Evolutionary conservation across 1,284 basidiomycete genomes (phyloP), one percentile per base, ranked within the genome.

Genomic region (Moesziomyces sp.): DNA sequence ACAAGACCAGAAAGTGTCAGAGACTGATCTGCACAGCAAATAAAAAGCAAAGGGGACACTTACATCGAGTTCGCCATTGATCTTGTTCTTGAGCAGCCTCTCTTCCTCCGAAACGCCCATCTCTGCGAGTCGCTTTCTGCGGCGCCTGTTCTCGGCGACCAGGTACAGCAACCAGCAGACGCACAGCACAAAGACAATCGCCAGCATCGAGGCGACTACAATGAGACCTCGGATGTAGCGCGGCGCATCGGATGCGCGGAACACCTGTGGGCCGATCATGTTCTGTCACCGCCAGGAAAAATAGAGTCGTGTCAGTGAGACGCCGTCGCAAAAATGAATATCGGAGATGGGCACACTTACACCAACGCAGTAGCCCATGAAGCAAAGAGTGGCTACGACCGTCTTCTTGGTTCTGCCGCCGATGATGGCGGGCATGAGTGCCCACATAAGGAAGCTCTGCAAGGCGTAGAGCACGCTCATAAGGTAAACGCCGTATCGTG

Each of bases 341-440:
- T 19, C 10, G 33, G n/a, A 23, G 13, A 21, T 18, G 19, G 13
- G 21, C 1, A 26, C 38, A 56, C 56, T 67, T 55, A 60, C 70
- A 48, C 76, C 81, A 45, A 64, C 62, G 42, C 82, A 82, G 66
- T 84, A 84, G 18, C 75, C 77, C 60, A 81, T 75, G 62, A 84
- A 84, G 40, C 58, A 68, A 35, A 77, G 52, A 6, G 72, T 63
- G 9, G 74, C 71, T 13, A 81, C 73, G 11, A 82, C 74, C 28
- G 76, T 79, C 60, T 80, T 78, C 56, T 83, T 82, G 24, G 83
- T 84, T 45, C 80, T 69, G 8, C 83, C 83, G 14, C 78, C 80
- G n/a, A 79, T 72, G 63, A 82, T 83, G 23, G 72, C 77, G 5
- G 77, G 72, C 58, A 84, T 77, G 14, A 84, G 58, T 1, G 79